phyloP scores from a whole-genome alignment of 805 yeast genomes.

The Wickerhamomyces queroliae region DNA sequence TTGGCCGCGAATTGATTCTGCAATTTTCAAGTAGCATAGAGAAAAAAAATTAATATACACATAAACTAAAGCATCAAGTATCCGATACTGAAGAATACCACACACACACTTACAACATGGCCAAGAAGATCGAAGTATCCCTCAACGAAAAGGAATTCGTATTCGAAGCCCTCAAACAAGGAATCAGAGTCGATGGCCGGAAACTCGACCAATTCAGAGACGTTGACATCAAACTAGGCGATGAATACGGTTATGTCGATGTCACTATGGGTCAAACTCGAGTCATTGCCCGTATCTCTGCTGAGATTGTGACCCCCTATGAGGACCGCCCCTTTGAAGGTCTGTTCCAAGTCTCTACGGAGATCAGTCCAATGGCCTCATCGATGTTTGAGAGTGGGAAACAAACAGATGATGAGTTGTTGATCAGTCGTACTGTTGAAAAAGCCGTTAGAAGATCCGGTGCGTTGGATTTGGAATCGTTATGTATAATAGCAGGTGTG shows the following conservation, averaged over 20 bases:
- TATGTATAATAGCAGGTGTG: slow-evolving; percentile 87
- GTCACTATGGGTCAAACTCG: slow-evolving; percentile 59
- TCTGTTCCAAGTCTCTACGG: slow-evolving; percentile 74
- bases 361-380: slow-evolving; percentile 85
- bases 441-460: slow-evolving; percentile 88
- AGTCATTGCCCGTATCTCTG: slow-evolving; percentile 66
- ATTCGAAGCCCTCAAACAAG: slow-evolving; percentile 54
- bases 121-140: slow-evolving; percentile 55
- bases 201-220: slow-evolving; percentile 55
- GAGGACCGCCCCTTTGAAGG: slow-evolving; percentile 96
- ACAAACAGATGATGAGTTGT: slow-evolving; percentile 73
- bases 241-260: slow-evolving; percentile 77
- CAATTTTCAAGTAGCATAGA: too few species aligned
- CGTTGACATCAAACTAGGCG: slow-evolving; percentile 58
- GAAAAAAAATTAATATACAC: too few species aligned
- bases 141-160: slow-evolving; percentile 59
- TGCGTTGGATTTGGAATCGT: slow-evolving; percentile 83
- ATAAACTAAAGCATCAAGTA: too few species aligned
- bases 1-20: too few species aligned
- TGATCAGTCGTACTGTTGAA: slow-evolving; percentile 79
- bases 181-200: slow-evolving; percentile 67
- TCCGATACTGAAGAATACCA: too few species aligned
- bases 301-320: slow-evolving; percentile 71
- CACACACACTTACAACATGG: too few species aligned
- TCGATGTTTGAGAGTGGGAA: slow-evolving; percentile 70